Evolutionary conservation across 2,329 filamentous ascomycete species (phyloP), one percentile per base, ranked within the genome.

Genomic region (Monilinia laxa): DNA sequence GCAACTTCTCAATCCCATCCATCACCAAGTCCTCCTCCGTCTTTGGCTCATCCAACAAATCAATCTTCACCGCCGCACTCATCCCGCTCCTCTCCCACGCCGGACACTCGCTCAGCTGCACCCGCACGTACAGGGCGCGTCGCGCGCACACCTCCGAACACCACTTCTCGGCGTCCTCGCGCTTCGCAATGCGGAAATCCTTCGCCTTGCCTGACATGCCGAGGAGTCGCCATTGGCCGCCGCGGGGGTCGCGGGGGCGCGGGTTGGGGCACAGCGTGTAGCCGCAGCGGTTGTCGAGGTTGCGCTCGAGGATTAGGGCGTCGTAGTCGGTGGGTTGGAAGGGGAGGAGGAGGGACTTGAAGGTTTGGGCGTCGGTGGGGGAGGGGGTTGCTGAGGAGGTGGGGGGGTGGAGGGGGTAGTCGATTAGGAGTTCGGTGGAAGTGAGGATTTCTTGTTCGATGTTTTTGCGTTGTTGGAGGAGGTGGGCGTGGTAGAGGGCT

Each of bases 271-370:
- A 99, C 38, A 98, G 83, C 0, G 85, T 82, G 76, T 97, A 98
- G 1, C 93, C 95, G 79, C 95, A 99, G 25, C 86, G 83, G 54
- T 84, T 86, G 72, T 91, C 89, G 71, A 92, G 90, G 77, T 96
- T 96, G 74, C 95, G 90, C 81, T 99, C 95, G 70, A 90, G 85
- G 68, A 97, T 88, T 60, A 98, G 81, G 70, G 91, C 90, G 75
- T 97, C 92, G 80, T 96, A 96, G 80, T 99, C 94, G 64, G 85
- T 84, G 0, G 93, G 92, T 76, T 94, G 91, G 79, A 97, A 98
- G 54, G 87, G 82, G 12, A 84, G 80, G 31, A 98, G 80, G 47
- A 86, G 84, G 4, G 81, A 75, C 72, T 88, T 87, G 79, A 98
- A 93, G 64, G 80, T 80, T 51, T 79, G 76, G 1, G 83, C 83